Percentiles rank a stretch among this genome's conserved stretches.
Evolutionary conservation across 2,329 filamentous ascomycete species (phyloP).

Genomic region (Cercospora nicotianae): DNA sequence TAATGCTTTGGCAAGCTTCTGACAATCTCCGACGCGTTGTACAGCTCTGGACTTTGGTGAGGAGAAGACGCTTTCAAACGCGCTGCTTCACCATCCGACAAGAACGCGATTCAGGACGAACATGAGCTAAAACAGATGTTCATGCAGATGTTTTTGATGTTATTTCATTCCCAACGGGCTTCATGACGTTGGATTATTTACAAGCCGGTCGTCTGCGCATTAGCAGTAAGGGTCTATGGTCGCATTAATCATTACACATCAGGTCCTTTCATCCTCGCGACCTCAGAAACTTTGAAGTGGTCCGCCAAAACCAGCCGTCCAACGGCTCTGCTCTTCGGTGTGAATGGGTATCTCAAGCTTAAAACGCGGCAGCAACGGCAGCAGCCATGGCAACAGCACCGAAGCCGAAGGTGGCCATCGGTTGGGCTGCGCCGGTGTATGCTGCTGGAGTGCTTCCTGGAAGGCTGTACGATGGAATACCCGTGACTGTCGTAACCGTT

Average conservation of each 20-base stretch:
- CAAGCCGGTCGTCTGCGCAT: slow-evolving; percentile 14
- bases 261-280: slow-evolving; percentile 4
- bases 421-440: slow-evolving; percentile 16
- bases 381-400: slow-evolving; percentile 16
- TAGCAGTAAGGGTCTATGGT: slow-evolving; percentile 11
- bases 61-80: not conserved
- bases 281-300: not conserved
- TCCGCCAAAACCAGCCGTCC: not conserved
- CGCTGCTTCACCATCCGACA: not conserved
- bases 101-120: not conserved
- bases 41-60: not conserved
- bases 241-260: slow-evolving; percentile 13
- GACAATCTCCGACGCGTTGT: not conserved
- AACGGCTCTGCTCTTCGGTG: not conserved
- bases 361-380: slow-evolving; percentile 16
- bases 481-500: slow-evolving; percentile 1
- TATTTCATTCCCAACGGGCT: slow-evolving; percentile 6
- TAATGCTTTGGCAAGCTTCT: not conserved
- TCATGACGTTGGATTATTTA: slow-evolving; percentile 10
- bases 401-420: slow-evolving; percentile 10
- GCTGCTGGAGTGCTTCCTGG: slow-evolving; percentile 15
- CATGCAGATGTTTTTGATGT: not conserved
- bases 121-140: not conserved
- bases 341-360: slow-evolving; percentile 8
- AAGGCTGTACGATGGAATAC: slow-evolving; percentile 7